Conservation (phyloP, 2,329 filamentous ascomycete species). For the Phialophora macrospora region DNA sequence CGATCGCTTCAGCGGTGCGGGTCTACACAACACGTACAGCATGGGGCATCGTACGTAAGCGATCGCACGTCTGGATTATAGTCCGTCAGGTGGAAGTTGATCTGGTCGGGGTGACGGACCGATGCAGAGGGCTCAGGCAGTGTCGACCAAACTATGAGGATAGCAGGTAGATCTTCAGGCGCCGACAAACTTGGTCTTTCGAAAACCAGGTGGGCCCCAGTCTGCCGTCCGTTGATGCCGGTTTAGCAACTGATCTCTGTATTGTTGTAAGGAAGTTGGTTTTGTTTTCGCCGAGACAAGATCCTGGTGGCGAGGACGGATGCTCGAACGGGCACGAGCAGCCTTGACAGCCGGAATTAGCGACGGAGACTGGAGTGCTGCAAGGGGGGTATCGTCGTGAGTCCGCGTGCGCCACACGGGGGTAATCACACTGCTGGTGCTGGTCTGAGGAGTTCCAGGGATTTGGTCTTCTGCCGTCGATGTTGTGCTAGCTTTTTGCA, state of each 20-base stretch:
- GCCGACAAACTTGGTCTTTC: slow-evolving; percentile 28
- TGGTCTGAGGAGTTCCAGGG: neutral
- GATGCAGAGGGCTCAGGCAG: neutral
- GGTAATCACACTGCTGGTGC: slow-evolving; percentile 6
- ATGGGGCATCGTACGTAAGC: neutral
- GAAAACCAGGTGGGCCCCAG: slow-evolving; percentile 22
- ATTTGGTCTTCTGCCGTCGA: neutral
- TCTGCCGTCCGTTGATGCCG: slow-evolving; percentile 21
- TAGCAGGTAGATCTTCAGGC: slow-evolving; percentile 10
- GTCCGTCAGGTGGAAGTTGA: neutral
- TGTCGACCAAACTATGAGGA: neutral
- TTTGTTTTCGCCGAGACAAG: slow-evolving; percentile 6
- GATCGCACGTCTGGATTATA: neutral
- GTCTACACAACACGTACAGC: neutral
- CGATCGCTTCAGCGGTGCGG: neutral
- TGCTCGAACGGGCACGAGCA: neutral
- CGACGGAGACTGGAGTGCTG: neutral
- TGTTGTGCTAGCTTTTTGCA: neutral
- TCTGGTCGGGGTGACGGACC: neutral
- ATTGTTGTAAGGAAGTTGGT: slow-evolving; percentile 24
- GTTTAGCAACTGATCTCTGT: slow-evolving; percentile 19
- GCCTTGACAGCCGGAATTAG: neutral
- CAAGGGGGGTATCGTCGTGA: neutral
- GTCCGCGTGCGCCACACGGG: slow-evolving; percentile 7
- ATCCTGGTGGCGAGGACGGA: neutral